Conservation (phyloP, 2,329 filamentous ascomycete species). For the Colletotrichum agaves region DNA sequence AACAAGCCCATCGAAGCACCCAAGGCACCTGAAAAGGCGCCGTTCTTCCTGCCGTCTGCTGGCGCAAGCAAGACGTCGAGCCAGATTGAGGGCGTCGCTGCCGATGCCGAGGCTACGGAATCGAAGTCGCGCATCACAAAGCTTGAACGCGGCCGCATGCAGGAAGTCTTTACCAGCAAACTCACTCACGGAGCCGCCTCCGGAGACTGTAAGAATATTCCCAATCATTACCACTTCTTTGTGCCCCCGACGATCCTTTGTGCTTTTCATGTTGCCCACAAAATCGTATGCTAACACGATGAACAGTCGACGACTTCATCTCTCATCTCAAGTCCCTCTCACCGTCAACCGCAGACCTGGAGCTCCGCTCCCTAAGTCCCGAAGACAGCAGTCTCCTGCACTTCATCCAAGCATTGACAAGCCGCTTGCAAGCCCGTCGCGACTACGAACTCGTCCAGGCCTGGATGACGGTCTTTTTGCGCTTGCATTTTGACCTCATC, state of each 20-base stretch:
- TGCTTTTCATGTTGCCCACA: no score
- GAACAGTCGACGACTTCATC: constrained; percentile 72
- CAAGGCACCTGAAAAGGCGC: constrained; percentile 91
- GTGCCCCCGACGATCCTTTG: no score
- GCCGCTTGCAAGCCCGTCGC: constrained; percentile 71
- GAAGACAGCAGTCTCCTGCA: constrained; percentile 76
- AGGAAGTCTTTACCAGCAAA: constrained; percentile 68
- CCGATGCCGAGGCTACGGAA: constrained; percentile 49
- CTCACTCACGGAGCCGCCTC: constrained; percentile 64
- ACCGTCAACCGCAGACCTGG: constrained; percentile 88
- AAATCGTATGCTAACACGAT: constrained; percentile 39
- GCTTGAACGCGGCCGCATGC: constrained; percentile 67
- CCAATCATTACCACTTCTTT: not conserved
- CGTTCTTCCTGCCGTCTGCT: constrained; percentile 88
- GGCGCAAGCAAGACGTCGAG: constrained; percentile 46
- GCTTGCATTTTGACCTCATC: constrained; percentile 74
- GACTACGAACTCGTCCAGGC: constrained; percentile 96
- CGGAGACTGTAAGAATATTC: constrained; percentile 67
- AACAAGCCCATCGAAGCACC: constrained; percentile 95
- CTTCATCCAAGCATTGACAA: constrained; percentile 85
- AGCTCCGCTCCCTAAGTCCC: constrained; percentile 81
- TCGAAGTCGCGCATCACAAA: constrained; percentile 74
- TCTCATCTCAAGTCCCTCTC: constrained; percentile 82
- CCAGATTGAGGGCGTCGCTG: constrained; percentile 39
- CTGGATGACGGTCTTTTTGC: constrained; percentile 96